Evolutionary conservation across 805 yeast genomes (phyloP).

Genomic region (Lipomyces spencermartinsiae): DNA sequence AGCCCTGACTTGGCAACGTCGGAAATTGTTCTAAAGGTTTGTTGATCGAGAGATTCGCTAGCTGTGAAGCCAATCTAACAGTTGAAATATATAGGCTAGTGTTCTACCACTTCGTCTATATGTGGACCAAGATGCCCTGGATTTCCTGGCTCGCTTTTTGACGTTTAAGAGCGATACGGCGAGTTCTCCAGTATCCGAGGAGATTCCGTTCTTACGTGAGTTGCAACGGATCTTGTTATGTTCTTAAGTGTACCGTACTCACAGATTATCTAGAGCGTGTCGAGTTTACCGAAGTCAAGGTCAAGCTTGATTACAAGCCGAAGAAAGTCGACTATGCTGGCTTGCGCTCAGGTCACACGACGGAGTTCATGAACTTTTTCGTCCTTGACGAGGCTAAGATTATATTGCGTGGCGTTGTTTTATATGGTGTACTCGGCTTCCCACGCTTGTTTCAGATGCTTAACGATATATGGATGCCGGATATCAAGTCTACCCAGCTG

Average conservation of each 20-base stretch:
- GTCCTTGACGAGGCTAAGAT: conserved; percentile 85
- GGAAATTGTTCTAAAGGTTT: conserved; percentile 63
- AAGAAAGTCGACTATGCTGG: conserved; percentile 86
- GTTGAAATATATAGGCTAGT: conserved; percentile 24
- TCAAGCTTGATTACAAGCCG: conserved; percentile 89
- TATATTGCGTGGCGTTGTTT: conserved; percentile 61
- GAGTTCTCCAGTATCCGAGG: conserved; percentile 29
- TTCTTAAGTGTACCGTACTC: neutral
- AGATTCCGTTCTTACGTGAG: conserved; percentile 38
- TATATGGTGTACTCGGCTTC: conserved; percentile 82
- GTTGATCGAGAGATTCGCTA: conserved; percentile 25
- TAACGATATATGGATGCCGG: conserved; percentile 84
- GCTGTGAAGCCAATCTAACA: conserved; percentile 6
- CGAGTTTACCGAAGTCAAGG: conserved; percentile 54
- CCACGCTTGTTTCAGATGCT: conserved; percentile 61
- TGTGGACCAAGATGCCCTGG: conserved; percentile 92
- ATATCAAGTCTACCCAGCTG: conserved; percentile 79
- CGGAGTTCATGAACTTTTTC: conserved; percentile 87
- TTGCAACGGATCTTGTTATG: neutral
- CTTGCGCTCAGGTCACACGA: conserved; percentile 80
- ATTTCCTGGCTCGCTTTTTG: conserved; percentile 77
- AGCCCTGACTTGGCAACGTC: conserved; percentile 66
- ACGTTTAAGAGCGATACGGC: conserved; percentile 72
- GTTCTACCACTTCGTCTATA: conserved; percentile 80
- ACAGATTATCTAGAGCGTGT: conserved; percentile 68